Evolutionary conservation across 2,329 filamentous ascomycete species (phyloP), one percentile per base, ranked within the genome.

Genomic region (Penicillium italicum): DNA sequence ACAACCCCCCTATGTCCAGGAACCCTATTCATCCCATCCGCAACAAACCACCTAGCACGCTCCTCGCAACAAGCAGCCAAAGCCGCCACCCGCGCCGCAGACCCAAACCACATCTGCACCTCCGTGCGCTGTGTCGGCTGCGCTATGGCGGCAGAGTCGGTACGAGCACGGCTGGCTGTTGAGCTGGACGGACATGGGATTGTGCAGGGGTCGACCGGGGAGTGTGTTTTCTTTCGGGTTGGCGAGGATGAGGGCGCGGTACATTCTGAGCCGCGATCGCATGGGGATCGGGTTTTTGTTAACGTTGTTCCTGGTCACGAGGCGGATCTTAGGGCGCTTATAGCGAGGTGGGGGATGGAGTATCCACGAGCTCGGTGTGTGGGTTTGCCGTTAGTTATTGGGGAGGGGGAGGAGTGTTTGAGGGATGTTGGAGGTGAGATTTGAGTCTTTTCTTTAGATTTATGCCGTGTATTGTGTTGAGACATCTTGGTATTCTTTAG

Each of bases 1-100:
- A 73, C 77, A 2, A 77, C 78, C 0, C 70, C 81, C 10, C 71
- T 79, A 1, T 79, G 79, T 3, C 77, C 79, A 0, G 62, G 72
- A 2, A 81, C 79, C 0, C 66, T 80, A 18, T 81, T 81, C 67
- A 70, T 78, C 22, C 66, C 72, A 1, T 31, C 66, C 0, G 20
- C 59, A 0, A 62, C 72, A 36, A 72, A 74, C 30, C 10, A 56
- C 0, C 33, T 53, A 1, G 77, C 78, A 0, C 71, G 77, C 2
- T 10, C 55, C 0, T 63, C 66, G 0, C 74, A 77, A 50, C 57
- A 61, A 4, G 26, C 30, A 0, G 67, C 74, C 2, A 74, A 72
- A 36, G 46, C 54, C 1, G 55, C 59, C 0, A 59, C 64, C 1
- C 66, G 65, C 11, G 43, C 66, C 9, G 58, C 61, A 10, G 69